Percentiles rank a stretch among this genome's conserved stretches.
These are phyloP conservation scores for Sphaerulina vaccinii DNA, from an alignment of 2,329 filamentous ascomycete genomes.

Conservation along the genomic window DNA sequence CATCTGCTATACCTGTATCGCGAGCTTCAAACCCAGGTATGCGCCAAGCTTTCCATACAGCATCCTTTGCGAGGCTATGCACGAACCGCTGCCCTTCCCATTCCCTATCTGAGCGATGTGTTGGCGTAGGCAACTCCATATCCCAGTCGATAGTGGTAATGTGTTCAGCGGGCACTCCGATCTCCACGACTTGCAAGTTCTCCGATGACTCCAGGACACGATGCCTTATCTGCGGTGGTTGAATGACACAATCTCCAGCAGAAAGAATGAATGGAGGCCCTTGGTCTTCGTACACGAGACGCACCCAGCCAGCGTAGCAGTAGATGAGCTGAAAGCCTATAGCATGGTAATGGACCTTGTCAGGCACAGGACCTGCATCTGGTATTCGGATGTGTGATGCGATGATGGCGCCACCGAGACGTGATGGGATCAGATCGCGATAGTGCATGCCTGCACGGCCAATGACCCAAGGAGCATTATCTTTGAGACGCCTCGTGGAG, in stretches of 20 bases:
- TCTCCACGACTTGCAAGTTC: conserved; percentile 18
- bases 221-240: conserved; percentile 20
- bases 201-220: conserved; percentile 14
- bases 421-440: conserved; percentile 17
- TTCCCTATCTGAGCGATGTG: conserved; percentile 9
- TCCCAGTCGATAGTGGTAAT: conserved; percentile 17
- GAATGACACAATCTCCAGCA: conserved; percentile 21
- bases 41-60: conserved; percentile 12
- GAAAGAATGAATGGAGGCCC: conserved; percentile 17
- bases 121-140: conserved; percentile 12
- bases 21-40: conserved; percentile 15
- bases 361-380: conserved; percentile 16
- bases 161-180: conserved; percentile 21
- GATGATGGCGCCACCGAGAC: conserved; percentile 21
- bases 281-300: conserved; percentile 20
- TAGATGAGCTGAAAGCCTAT: conserved; percentile 21
- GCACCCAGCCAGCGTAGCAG: conserved; percentile 19
- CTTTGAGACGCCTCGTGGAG: conserved; percentile 8
- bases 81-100: conserved; percentile 21
- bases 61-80: conserved; percentile 13
- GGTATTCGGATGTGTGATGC: conserved; percentile 21
- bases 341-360: conserved; percentile 19
- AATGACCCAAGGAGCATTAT: conserved; percentile 16
- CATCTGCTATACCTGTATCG: conserved; percentile 15
- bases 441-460: conserved; percentile 21